These are phyloP conservation scores for Fusarium annulatum DNA, from an alignment of 2,329 filamentous ascomycete species.

Conservation along the genomic window DNA sequence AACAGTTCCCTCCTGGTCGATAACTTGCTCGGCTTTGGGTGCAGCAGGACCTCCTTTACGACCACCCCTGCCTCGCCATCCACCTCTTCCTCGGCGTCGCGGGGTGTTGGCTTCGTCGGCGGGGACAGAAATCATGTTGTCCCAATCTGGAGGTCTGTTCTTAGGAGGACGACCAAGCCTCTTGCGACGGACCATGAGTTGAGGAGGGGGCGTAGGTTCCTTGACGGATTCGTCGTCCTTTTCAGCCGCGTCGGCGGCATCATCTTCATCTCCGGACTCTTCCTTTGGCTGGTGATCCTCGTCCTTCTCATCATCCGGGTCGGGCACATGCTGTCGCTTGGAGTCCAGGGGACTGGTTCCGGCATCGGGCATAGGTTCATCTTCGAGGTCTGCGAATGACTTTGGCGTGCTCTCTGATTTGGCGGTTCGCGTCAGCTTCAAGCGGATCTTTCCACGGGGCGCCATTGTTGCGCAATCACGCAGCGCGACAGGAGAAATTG, in stretches of 20 bases:
- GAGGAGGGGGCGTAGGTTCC: slow-evolving; percentile 66
- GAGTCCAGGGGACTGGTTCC: slow-evolving; percentile 47
- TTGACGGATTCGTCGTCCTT: slow-evolving; percentile 59
- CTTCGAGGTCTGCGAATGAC: slow-evolving; percentile 55
- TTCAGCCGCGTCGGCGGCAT: slow-evolving; percentile 44
- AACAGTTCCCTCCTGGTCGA: slow-evolving; percentile 94
- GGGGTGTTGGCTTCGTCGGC: slow-evolving; percentile 68
- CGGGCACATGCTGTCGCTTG: slow-evolving; percentile 57
- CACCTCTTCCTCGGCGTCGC: slow-evolving; percentile 73
- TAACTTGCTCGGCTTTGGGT: slow-evolving; percentile 83
- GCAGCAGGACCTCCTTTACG: slow-evolving; percentile 76
- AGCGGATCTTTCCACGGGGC: slow-evolving; percentile 45
- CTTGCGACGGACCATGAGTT: slow-evolving; percentile 75
- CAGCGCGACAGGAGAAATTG: slow-evolving; percentile 9
- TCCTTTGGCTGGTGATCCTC: slow-evolving; percentile 66
- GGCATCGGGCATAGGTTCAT: slow-evolving; percentile 47
- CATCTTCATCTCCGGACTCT: slow-evolving; percentile 58
- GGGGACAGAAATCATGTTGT: slow-evolving; percentile 68
- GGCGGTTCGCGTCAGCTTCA: slow-evolving; percentile 49
- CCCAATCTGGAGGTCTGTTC: slow-evolving; percentile 84
- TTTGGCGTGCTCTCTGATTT: slow-evolving; percentile 56
- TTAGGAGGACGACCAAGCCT: slow-evolving; percentile 88
- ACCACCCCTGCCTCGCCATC: slow-evolving; percentile 76
- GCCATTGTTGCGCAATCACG: slow-evolving; percentile 42
- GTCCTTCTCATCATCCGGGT: slow-evolving; percentile 51